These are phyloP conservation scores for Furcasterigmium furcatum DNA, from an alignment of 2,329 filamentous ascomycete genomes.

Conservation along the genomic window DNA sequence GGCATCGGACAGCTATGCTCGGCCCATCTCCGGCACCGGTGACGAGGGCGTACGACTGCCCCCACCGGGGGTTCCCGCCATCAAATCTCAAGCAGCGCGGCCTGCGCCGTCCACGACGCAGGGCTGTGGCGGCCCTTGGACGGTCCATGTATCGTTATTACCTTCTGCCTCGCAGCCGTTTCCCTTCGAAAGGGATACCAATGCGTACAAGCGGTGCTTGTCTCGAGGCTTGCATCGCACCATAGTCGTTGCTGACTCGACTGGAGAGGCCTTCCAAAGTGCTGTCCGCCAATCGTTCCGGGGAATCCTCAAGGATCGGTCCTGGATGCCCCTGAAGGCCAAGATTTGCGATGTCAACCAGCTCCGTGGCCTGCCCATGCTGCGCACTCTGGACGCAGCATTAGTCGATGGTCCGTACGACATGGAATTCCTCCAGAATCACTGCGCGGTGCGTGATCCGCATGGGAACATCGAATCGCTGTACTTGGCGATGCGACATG, in stretches of 20 bases:
- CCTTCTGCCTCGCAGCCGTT: conserved; percentile 52
- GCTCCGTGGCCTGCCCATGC: conserved; percentile 55
- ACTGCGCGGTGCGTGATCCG: conserved; percentile 54
- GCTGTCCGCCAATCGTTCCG: conserved; percentile 49
- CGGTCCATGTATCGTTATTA: conserved; percentile 57
- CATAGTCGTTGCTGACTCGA: conserved; percentile 47
- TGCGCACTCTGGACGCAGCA: conserved; percentile 45
- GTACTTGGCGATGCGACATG: conserved; percentile 54
- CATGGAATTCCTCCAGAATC: conserved; percentile 44
- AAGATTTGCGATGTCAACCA: conserved; percentile 53
- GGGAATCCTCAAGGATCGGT: conserved; percentile 42
- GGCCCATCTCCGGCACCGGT: too few relatives aligned
- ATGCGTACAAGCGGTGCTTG: conserved; percentile 57
- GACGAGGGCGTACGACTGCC: not conserved
- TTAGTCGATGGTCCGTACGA: conserved; percentile 42
- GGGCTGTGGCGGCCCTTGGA: conserved; percentile 39
- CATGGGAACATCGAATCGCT: conserved; percentile 55
- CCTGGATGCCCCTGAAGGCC: conserved; percentile 58
- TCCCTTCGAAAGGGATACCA: conserved; percentile 60
- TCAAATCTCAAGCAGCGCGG: not conserved
- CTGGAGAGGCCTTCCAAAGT: conserved; percentile 42
- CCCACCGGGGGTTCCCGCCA: not conserved
- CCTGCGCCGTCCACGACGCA: conserved; percentile 2
- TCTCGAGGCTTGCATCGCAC: conserved; percentile 58
- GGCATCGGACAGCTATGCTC: not conserved